phyloP scores from a whole-genome alignment of 305 asterid species.

The Withania somnifera region DNA sequence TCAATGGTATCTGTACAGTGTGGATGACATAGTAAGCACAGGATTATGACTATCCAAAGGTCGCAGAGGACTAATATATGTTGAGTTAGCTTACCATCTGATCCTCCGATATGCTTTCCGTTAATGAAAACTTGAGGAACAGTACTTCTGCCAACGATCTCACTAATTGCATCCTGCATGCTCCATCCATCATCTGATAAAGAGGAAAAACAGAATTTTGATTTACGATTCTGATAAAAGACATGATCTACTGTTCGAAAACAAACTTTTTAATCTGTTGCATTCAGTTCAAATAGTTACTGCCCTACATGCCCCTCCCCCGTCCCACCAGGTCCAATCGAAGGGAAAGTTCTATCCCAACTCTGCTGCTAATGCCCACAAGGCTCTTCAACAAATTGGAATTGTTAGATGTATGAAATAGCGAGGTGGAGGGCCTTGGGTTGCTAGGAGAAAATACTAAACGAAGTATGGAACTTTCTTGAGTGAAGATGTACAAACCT shows the following conservation, averaged over 20 bases:
- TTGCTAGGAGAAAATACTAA: not conserved
- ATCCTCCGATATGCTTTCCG: constrained; percentile 86
- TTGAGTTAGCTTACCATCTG: constrained; percentile 52
- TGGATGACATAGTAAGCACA: not conserved
- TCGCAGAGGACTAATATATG: not conserved
- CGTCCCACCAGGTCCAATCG: too few species aligned
- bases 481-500: not conserved
- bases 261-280: not conserved
- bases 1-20: constrained; percentile 54
- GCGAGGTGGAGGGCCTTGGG: not conserved
- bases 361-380: not conserved
- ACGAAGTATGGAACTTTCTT: not conserved
- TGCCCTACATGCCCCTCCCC: too few species aligned
- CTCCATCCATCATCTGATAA: constrained; percentile 53
- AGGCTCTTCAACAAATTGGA: not conserved
- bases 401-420: not conserved
- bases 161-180: constrained; percentile 68
- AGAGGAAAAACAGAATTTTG: not conserved
- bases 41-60: not conserved
- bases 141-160: constrained; percentile 62
- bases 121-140: constrained; percentile 86
- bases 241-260: not conserved
- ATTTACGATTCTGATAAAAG: not conserved
- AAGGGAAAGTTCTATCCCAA: too few species aligned
- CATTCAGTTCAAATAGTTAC: not conserved